Base-by-base conservation (phyloP, 768 basidiomycete species). In the Clathrus columnatus region DNA sequence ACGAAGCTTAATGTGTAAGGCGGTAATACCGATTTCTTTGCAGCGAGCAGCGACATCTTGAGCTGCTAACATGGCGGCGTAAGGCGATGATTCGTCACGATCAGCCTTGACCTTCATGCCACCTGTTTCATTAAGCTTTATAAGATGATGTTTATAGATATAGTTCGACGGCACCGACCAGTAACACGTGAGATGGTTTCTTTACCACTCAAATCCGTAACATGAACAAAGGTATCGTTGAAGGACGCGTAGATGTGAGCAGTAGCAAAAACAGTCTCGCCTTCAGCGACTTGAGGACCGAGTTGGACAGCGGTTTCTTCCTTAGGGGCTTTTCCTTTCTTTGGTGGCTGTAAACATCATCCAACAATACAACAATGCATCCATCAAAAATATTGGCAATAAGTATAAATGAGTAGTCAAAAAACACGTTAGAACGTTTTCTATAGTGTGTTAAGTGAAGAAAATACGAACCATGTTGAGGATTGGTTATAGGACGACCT, bases 51-150 rank as follows among this genome's bases (percentile, higher is more conserved):
- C 95, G 62, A 93, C 92, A 64, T 98, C 95, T 77, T 98, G 95
- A 43, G 95, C 93, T 54, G 95, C 95, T 70, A 98, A 78, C 94
- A 96, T 95, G 69, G 94, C 92, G 50, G 93, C 91, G 68, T 96
- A 91, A 17, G 90, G 91, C 21, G 94, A 97, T 42, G 93, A 97
- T 76, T 99, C 96, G 76, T 99, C 96, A 74, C 96, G 88, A 74
- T 99, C 96, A 11, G 95, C 96, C 79, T 98, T 99, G 75, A 99
- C 96, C 79, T 98, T 98, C 96, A 98, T 98, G 59, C 96, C 96
- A 71, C 91, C 91, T 89, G 53, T 4, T 27, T 17, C 27, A 28
- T 7, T 14, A 48, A 7, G 17, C 10, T 5, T 11, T 47, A 14
- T 14, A 29, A 52, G 41, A 16, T 18, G 7, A 29, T 8, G 59